phyloP scores from a whole-genome alignment of 2,329 filamentous ascomycete species.

The Phialophora verrucosa region DNA sequence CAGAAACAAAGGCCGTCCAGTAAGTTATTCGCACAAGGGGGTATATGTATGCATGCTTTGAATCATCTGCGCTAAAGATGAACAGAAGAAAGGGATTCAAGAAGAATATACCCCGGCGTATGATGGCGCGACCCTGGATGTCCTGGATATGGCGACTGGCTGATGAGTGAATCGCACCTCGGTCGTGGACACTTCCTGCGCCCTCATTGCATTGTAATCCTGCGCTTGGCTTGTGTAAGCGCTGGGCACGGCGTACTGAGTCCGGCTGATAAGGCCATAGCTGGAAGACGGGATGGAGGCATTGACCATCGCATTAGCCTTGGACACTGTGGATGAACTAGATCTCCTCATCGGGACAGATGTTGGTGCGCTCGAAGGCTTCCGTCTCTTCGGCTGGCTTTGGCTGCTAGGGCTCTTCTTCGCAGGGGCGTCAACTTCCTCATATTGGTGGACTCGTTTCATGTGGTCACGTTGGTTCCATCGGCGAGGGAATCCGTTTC shows the following conservation, averaged over 20 bases:
- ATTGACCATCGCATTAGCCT: conserved; percentile 28
- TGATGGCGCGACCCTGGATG: conserved; percentile 19
- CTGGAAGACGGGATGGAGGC: conserved; percentile 23
- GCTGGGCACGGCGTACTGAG: conserved; percentile 25
- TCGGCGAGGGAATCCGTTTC: conserved; percentile 89
- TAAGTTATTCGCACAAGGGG: conserved; percentile 20
- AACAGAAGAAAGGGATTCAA: conserved; percentile 23
- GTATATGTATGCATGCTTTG: conserved; percentile 20
- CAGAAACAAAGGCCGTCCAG: conserved; percentile 19
- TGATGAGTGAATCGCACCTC: conserved; percentile 27
- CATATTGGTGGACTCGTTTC: conserved; percentile 83
- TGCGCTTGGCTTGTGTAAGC: conserved; percentile 26
- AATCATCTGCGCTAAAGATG: conserved; percentile 21
- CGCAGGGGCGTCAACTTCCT: conserved; percentile 37
- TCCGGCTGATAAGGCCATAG: conserved; percentile 28
- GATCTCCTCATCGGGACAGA: conserved; percentile 40
- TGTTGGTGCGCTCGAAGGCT: conserved; percentile 19
- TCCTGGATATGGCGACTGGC: conserved; percentile 22
- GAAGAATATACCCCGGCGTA: conserved; percentile 25
- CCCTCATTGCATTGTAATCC: conserved; percentile 31
- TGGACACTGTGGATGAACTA: conserved; percentile 35
- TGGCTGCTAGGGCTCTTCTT: conserved; percentile 25
- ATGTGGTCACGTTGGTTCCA: conserved; percentile 98
- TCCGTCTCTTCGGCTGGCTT: conserved; percentile 35
- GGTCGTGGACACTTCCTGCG: conserved; percentile 29